Percentiles rank a stretch among this genome's conserved stretches.
These are phyloP conservation scores for Ophiostoma sp. DNA, from an alignment of 2,329 filamentous ascomycete species.

Conservation along the genomic window DNA sequence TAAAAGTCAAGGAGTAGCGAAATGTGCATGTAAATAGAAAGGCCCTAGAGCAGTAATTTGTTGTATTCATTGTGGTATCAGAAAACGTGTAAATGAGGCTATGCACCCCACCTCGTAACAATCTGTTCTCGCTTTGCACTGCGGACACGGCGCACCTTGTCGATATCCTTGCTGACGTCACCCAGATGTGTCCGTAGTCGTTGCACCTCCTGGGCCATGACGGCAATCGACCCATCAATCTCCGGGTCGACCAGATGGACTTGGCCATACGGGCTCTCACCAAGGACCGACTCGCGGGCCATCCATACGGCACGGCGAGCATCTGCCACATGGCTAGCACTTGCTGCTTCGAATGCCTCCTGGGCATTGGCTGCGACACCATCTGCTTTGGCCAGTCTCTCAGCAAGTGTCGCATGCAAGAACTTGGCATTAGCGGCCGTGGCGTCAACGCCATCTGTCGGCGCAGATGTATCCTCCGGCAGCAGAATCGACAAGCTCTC, in stretches of 20 bases:
- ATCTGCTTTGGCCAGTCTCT: slow-evolving; percentile 40
- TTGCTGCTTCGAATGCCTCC: slow-evolving; percentile 44
- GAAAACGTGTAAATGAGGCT: background rate
- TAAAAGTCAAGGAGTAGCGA: no score
- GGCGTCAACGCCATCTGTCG: slow-evolving; percentile 13
- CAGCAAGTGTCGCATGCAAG: slow-evolving; percentile 34
- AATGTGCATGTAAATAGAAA: no score
- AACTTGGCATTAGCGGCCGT: slow-evolving; percentile 25
- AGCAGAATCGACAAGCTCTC: slow-evolving; percentile 43
- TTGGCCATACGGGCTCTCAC: slow-evolving; percentile 46
- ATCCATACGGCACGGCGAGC: slow-evolving; percentile 44
- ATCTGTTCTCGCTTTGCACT: slow-evolving; percentile 49
- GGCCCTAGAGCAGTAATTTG: no score
- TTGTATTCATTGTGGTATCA: background rate
- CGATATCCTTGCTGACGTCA: slow-evolving; percentile 35
- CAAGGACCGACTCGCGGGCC: slow-evolving; percentile 47
- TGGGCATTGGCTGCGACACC: slow-evolving; percentile 45
- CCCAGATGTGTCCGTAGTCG: slow-evolving; percentile 38
- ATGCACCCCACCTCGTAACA: slow-evolving; percentile 38
- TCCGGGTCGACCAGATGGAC: slow-evolving; percentile 49
- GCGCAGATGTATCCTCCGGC: slow-evolving; percentile 31
- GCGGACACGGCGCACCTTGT: slow-evolving; percentile 34
- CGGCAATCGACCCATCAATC: slow-evolving; percentile 45
- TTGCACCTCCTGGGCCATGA: slow-evolving; percentile 43
- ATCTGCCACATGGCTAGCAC: slow-evolving; percentile 43